Percentiles rank a stretch among this genome's conserved stretches.
Evolutionary conservation across 768 basidiomycete genomes (phyloP).

Genomic region (Chalciporus pseudorubinellus): DNA sequence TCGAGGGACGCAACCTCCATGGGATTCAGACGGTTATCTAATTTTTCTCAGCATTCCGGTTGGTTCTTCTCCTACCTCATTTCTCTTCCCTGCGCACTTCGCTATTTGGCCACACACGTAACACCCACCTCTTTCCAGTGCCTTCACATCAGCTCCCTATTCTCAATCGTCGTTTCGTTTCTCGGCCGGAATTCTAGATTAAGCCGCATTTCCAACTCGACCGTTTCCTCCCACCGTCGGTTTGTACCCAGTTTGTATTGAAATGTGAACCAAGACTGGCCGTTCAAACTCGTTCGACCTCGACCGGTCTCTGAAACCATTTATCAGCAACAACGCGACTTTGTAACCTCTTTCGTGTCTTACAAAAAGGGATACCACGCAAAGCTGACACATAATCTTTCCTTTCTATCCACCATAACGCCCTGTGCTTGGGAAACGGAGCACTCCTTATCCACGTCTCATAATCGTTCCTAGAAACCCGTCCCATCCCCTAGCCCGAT

Average conservation of each 20-base stretch:
- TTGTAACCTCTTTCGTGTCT: not conserved
- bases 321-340: conserved; percentile 5
- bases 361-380: not conserved
- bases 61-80: not conserved
- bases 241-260: conserved; percentile 13
- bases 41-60: not conserved
- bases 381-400: not conserved
- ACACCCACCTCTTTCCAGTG: conserved; percentile 8
- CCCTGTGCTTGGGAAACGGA: not conserved
- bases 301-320: conserved; percentile 19
- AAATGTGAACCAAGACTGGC: conserved; percentile 16
- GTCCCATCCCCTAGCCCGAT: not conserved
- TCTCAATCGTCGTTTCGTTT: not conserved
- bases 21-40: conserved; percentile 1
- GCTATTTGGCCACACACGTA: conserved; percentile 15
- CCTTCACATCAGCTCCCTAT: not conserved
- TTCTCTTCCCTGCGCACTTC: conserved; percentile 13
- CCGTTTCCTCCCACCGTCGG: not conserved
- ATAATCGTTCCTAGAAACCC: no score
- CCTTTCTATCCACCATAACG: conserved; percentile 2
- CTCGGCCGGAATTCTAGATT: not conserved
- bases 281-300: not conserved
- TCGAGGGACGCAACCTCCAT: not conserved
- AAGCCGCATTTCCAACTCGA: not conserved
- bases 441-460: not conserved